phyloP scores from a whole-genome alignment of 176 grass and related monocot genomes.

The Oryza rufipogon region DNA sequence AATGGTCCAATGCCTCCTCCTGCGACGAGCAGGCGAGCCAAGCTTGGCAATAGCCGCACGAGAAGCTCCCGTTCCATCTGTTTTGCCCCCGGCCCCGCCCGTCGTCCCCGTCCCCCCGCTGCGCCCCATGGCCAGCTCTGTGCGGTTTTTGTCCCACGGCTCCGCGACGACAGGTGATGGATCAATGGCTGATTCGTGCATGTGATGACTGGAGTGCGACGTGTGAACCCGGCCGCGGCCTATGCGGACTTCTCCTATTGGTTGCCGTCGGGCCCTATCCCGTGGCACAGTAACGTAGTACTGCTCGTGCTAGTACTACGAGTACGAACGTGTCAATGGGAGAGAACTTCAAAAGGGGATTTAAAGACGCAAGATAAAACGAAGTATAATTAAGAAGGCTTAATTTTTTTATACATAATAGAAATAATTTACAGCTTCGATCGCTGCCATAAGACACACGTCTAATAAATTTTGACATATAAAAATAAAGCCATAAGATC shows the following conservation, averaged over 20 bases:
- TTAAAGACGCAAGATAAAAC: no score
- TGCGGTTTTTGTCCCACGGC: background rate
- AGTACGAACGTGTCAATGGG: no score
- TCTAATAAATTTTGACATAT: no score
- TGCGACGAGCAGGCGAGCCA: background rate
- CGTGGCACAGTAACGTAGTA: background rate
- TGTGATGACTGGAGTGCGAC: background rate
- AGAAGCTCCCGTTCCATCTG: slow-evolving; percentile 38
- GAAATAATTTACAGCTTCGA: no score
- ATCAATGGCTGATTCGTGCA: background rate
- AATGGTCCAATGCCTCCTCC: slow-evolving; percentile 15
- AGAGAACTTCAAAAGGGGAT: no score
- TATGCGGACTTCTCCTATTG: background rate
- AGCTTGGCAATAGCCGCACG: slow-evolving; percentile 21
- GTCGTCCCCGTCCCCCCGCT: background rate
- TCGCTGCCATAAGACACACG: no score
- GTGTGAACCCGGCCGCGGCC: background rate
- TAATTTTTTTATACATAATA: no score
- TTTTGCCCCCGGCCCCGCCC: slow-evolving; percentile 32
- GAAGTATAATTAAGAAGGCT: no score
- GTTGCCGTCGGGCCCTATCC: background rate
- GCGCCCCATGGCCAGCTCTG: background rate
- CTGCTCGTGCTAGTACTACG: no score
- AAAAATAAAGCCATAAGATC: no score
- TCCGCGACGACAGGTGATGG: background rate